A percentile compares a stretch with the other conserved stretches of the same genome.
These are phyloP conservation scores for Salix viminalis DNA, from an alignment of 345 rosid genomes.

Conservation along the genomic window DNA sequence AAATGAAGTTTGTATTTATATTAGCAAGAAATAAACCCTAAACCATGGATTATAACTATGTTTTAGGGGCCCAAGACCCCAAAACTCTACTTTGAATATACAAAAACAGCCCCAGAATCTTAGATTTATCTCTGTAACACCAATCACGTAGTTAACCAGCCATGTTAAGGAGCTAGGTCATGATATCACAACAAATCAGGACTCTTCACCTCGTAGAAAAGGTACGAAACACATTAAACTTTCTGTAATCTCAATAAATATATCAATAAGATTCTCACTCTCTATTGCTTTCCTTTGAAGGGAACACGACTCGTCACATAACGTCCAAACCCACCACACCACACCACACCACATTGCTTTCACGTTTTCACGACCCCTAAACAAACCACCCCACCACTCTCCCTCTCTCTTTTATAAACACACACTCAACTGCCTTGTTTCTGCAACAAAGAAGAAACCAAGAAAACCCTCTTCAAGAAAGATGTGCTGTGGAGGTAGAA, in stretches of 20 bases:
- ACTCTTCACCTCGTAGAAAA: not conserved
- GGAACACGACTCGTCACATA: not conserved
- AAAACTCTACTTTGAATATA: too few species aligned
- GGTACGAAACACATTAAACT: not conserved
- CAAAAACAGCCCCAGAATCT: too few species aligned
- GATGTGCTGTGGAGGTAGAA: slow-evolving; percentile 66
- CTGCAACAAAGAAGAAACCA: not conserved
- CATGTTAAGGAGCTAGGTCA: too few species aligned
- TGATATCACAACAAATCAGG: not conserved
- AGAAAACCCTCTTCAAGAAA: not conserved
- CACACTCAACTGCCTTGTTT: not conserved
- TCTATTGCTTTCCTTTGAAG: not conserved
- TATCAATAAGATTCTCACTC: not conserved
- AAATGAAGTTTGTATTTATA: too few species aligned
- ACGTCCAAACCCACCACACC: not conserved
- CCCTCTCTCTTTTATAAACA: not conserved
- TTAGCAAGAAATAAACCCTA: too few species aligned
- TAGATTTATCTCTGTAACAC: too few species aligned
- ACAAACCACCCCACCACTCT: not conserved
- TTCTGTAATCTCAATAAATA: too few species aligned
- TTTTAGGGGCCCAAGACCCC: too few species aligned
- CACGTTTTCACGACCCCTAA: not conserved
- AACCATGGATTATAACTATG: too few species aligned
- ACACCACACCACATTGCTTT: not conserved
- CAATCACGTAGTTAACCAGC: too few species aligned